Conservation (phyloP, 2,329 filamentous ascomycete species). For the Clarireedia homoeocarpa region DNA sequence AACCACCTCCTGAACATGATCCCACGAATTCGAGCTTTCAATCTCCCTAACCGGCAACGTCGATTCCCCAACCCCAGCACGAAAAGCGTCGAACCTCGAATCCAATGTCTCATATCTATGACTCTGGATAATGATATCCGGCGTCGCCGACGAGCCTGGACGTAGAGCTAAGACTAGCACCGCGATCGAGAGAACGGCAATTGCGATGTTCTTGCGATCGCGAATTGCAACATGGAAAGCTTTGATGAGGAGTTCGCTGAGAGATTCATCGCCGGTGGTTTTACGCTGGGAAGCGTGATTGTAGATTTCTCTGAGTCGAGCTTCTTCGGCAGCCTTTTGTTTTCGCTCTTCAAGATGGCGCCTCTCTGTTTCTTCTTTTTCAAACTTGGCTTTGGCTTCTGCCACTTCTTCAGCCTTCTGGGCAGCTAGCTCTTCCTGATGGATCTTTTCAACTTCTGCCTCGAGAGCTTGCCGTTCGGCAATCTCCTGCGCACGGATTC, state of each 20-base stretch:
- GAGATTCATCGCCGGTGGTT: slow-evolving; percentile 33
- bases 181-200: slow-evolving; percentile 45
- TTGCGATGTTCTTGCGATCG: slow-evolving; percentile 53
- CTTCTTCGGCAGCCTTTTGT: slow-evolving; percentile 35
- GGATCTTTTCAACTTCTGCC: slow-evolving; percentile 6
- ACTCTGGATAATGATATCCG: slow-evolving; percentile 3
- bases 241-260: slow-evolving; percentile 47
- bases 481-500: slow-evolving; percentile 1
- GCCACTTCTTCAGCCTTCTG: slow-evolving; percentile 35
- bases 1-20: not conserved
- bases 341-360: slow-evolving; percentile 49
- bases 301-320: slow-evolving; percentile 47
- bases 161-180: slow-evolving; percentile 42
- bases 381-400: slow-evolving; percentile 19
- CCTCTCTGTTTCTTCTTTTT: slow-evolving; percentile 34
- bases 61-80: not conserved
- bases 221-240: slow-evolving; percentile 46
- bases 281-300: slow-evolving; percentile 29
- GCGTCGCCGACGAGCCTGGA: slow-evolving; percentile 1
- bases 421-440: slow-evolving; percentile 1
- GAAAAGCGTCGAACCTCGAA: not conserved
- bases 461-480: slow-evolving; percentile 24
- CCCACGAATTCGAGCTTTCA: not conserved
- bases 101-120: not conserved
- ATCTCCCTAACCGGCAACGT: not conserved